A percentile compares a stretch with the other conserved stretches of the same genome.
phyloP scores from a whole-genome alignment of 371 early-diverging fungal species.

The Sporodiniella umbellata region DNA sequence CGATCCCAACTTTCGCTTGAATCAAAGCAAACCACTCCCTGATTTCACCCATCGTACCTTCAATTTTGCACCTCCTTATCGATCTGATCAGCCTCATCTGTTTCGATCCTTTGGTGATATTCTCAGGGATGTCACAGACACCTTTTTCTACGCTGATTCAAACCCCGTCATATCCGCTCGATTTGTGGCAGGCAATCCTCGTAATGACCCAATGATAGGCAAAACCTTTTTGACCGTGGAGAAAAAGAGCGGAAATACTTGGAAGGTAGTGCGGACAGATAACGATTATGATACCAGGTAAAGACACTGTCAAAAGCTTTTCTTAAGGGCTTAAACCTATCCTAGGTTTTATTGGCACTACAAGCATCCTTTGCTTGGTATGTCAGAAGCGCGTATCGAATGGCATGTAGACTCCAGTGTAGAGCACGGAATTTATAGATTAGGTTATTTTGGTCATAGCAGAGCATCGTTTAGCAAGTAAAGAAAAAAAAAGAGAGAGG shows the following conservation, averaged over 20 bases:
- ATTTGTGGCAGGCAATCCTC: slow-evolving; percentile 62
- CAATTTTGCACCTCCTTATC: slow-evolving; percentile 34
- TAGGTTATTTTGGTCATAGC: slow-evolving; percentile 38
- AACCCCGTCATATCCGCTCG: slow-evolving; percentile 19
- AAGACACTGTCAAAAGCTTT: too few relatives aligned
- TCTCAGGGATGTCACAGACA: slow-evolving; percentile 24
- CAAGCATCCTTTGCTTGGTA: slow-evolving; percentile 24
- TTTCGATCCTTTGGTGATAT: slow-evolving; percentile 52
- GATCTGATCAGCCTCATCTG: slow-evolving; percentile 47
- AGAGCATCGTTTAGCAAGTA: slow-evolving; percentile 27
- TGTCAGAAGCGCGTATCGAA: slow-evolving; percentile 33
- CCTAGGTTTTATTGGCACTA: slow-evolving; percentile 34
- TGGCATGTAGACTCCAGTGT: slow-evolving; percentile 29
- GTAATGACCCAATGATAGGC: slow-evolving; percentile 46
- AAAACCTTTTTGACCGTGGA: slow-evolving; percentile 57
- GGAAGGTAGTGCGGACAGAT: slow-evolving; percentile 40
- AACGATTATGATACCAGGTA: slow-evolving; percentile 46
- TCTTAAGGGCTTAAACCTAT: not conserved
- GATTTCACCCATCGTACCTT: slow-evolving; percentile 34
- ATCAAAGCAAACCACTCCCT: slow-evolving; percentile 19
- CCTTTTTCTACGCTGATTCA: slow-evolving; percentile 4
- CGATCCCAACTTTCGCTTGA: slow-evolving; percentile 16
- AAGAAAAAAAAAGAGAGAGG: not conserved
- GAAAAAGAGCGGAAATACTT: slow-evolving; percentile 22
- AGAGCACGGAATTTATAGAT: slow-evolving; percentile 28